Conservation (phyloP, 345 rosid genomes). For the Rhizophora apiculata region DNA sequence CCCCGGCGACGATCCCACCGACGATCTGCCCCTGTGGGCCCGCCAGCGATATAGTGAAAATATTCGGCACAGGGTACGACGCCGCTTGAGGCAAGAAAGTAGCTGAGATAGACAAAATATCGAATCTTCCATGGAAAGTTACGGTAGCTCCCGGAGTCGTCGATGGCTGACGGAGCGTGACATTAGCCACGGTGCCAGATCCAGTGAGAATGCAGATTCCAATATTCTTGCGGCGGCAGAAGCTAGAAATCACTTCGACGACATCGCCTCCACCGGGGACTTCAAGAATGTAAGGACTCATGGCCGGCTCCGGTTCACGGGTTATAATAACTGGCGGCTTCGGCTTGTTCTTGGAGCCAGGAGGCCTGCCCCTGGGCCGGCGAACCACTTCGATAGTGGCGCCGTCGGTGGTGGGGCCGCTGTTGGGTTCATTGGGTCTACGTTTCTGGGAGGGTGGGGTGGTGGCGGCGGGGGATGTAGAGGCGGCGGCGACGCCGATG, state of each 20-base stretch:
- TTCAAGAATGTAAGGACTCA: conserved; percentile 91
- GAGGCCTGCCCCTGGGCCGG: conserved; percentile 84
- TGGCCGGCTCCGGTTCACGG: conserved; percentile 60
- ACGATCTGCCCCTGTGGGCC: conserved; percentile 95
- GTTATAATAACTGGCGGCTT: conserved; percentile 63
- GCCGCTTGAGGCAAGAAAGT: conserved; percentile 58
- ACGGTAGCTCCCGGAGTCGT: conserved; percentile 66
- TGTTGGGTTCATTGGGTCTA: conserved; percentile 8
- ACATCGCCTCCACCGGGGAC: conserved; percentile 71
- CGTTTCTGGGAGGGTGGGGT: not conserved
- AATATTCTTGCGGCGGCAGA: conserved; percentile 58
- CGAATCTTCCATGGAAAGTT: conserved; percentile 86
- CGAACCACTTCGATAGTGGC: conserved; percentile 71
- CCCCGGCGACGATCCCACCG: conserved; percentile 78
- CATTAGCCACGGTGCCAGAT: conserved; percentile 84
- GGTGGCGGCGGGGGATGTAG: conserved; percentile 5
- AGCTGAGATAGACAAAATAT: conserved; percentile 81
- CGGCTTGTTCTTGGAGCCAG: conserved; percentile 87
- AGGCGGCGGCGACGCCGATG: conserved; percentile 8
- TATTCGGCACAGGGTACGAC: conserved; percentile 42
- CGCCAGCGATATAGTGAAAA: conserved; percentile 68
- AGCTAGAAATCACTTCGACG: conserved; percentile 53
- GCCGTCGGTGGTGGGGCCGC: conserved; percentile 40
- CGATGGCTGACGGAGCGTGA: conserved; percentile 84
- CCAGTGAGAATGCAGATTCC: conserved; percentile 72